These are phyloP conservation scores for Cercospora canescens DNA, from an alignment of 2,329 filamentous ascomycete species.

Conservation along the genomic window DNA sequence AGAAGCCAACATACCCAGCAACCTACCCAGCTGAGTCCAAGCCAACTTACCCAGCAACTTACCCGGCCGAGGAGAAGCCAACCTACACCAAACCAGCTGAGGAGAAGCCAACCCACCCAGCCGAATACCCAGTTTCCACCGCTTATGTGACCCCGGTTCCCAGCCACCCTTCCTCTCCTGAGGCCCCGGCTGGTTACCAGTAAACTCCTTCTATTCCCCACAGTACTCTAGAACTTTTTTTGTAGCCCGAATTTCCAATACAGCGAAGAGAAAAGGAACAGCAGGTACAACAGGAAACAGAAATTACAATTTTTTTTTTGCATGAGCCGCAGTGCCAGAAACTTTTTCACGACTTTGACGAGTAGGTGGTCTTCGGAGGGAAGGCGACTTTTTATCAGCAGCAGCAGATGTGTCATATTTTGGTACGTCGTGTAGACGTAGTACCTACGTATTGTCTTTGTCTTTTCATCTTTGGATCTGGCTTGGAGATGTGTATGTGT, in stretches of 20 bases:
- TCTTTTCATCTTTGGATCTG: too few species aligned
- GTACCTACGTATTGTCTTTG: too few species aligned
- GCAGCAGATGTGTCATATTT: too few species aligned
- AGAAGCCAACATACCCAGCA: slow-evolving; percentile 2
- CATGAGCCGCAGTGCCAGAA: slow-evolving; percentile 3
- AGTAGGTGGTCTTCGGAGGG: not conserved
- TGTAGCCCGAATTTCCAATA: too few species aligned
- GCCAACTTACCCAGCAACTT: not conserved
- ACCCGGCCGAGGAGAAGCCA: not conserved
- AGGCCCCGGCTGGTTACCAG: slow-evolving; percentile 13
- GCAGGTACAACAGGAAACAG: not conserved
- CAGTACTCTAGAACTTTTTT: not conserved
- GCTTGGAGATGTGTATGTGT: too few species aligned
- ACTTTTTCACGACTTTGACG: slow-evolving; percentile 22
- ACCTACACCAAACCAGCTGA: not conserved
- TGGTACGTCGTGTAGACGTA: too few species aligned
- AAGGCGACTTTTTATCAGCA: slow-evolving; percentile 1
- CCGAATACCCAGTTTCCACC: slow-evolving; percentile 7
- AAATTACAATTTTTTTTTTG: too few species aligned
- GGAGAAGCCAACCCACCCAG: slow-evolving; percentile 1
- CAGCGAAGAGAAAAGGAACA: not conserved
- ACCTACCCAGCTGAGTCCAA: slow-evolving; percentile 7
- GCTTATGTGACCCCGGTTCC: slow-evolving; percentile 18
- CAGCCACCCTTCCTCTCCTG: not conserved
- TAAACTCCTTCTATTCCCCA: not conserved